phyloP scores from a whole-genome alignment of 164 flowering plant species.

The Protea cynaroides region DNA sequence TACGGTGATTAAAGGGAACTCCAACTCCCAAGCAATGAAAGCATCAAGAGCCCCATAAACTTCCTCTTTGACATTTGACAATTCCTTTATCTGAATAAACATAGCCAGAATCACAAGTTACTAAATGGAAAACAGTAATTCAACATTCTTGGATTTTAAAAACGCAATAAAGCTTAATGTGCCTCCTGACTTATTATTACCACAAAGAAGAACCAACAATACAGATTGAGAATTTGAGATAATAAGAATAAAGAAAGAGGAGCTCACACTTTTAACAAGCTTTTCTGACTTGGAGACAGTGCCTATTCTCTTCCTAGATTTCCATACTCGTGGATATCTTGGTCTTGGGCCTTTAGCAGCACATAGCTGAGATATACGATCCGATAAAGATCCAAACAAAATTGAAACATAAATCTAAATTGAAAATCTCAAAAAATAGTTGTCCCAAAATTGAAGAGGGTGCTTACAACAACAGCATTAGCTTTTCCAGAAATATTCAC shows the following conservation, averaged over 20 bases:
- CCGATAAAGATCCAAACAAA: not conserved
- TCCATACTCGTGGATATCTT: conserved; percentile 87
- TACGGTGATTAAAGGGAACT: conserved; percentile 80
- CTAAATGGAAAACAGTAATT: not conserved
- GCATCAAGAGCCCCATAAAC: conserved; percentile 98
- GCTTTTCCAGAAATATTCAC: conserved; percentile 13
- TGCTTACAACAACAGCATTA: conserved; percentile 39
- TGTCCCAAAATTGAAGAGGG: not conserved
- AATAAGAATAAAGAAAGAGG: not conserved
- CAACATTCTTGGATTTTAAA: not conserved
- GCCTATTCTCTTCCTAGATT: conserved; percentile 59
- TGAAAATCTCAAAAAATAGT: not conserved
- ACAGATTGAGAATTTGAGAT: not conserved
- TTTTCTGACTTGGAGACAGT: conserved; percentile 78
- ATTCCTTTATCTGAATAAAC: conserved; percentile 51
- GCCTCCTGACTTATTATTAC: not conserved
- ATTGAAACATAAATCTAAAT: not conserved
- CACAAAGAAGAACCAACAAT: not conserved
- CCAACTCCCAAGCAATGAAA: conserved; percentile 93
- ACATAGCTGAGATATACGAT: conserved; percentile 43
- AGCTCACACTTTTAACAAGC: conserved; percentile 78
- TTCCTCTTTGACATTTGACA: conserved; percentile 95
- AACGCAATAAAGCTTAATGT: not conserved
- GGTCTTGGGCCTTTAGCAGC: conserved; percentile 81
- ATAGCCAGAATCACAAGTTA: not conserved